Conservation (phyloP, 2,329 filamentous ascomycete genomes). For the Xylariomycetidae sp. region DNA sequence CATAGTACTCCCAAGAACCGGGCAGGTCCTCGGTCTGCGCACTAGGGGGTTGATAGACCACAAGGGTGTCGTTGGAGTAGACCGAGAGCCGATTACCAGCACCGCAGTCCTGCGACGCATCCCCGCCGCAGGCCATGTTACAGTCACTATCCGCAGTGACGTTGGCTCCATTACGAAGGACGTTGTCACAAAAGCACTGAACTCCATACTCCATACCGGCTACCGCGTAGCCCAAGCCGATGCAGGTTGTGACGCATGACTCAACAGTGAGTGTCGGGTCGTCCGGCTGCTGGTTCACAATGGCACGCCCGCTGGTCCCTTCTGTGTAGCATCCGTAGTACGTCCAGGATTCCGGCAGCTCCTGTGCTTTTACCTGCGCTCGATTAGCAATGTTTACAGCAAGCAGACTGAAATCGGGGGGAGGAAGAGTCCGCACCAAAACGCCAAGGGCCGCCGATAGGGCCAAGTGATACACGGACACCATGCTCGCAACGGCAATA, state of each 20-base stretch:
- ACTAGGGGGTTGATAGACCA: constrained; percentile 13
- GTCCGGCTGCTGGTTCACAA: constrained; percentile 15
- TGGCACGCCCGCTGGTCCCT: constrained; percentile 13
- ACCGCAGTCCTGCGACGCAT: constrained; percentile 17
- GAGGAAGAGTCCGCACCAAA: no score
- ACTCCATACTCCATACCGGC: constrained; percentile 30
- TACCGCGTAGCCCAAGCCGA: constrained; percentile 19
- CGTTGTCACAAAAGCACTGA: constrained; percentile 26
- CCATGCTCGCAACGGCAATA: no score
- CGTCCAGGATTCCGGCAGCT: constrained; percentile 12
- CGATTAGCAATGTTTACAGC: no score
- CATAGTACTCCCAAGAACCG: constrained; percentile 13
- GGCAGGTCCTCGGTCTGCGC: constrained; percentile 10
- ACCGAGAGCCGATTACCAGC: constrained; percentile 18
- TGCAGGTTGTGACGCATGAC: constrained; percentile 17
- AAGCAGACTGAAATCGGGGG: no score
- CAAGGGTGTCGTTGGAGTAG: constrained; percentile 16
- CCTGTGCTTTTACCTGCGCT: no score
- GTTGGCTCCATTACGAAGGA: constrained; percentile 16
- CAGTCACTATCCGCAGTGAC: constrained; percentile 15
- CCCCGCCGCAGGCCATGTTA: constrained; percentile 19
- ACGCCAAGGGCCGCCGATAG: no score
- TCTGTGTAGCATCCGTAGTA: constrained; percentile 19
- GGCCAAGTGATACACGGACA: no score
- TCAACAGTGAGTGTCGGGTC: constrained; percentile 15